Base-by-base conservation (phyloP, 768 basidiomycete species). In the Pholiota molesta region DNA sequence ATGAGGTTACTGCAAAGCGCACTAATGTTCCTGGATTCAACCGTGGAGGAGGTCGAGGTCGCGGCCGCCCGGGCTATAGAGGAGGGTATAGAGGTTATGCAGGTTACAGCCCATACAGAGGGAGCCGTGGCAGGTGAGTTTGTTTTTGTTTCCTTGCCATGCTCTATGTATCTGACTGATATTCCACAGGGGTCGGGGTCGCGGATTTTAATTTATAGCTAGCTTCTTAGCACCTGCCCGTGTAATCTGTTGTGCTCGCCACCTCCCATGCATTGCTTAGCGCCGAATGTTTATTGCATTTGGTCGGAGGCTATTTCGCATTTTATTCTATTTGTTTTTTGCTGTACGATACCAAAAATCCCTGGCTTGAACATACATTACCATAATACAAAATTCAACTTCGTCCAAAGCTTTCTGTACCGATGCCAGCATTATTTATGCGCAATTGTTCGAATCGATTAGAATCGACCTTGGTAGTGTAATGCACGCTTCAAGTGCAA, bases 1-100 rank as follows among this genome's bases (percentile, higher is more conserved):
- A 55, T 2, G 45, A 98, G 96, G 97, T 99, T 49, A 95, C 92
- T 40, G 82, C 94, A 26, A 99, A 99, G 74, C 86, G 97, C 63
- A 99, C 97, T 42, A 99, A 99, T 75, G 75, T 99, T 57, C 97
- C 96, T 19, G 95, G 95, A 1, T 95, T 93, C 77, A 91, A 86
- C 67, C 87, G 91, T 61, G 92, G 94, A 16, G 80, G 93, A 19
- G 90, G 94, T 14, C 80, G 94, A 23, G 90, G 94, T 14, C 80
- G 95, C 55, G 91, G 85, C 61, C 72, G 84, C 49, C 83, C 86
- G 29, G 82, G 86, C 35, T 78, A 76, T 64, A 74, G 81, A 66
- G 78, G 81, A 62, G 78, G 80, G 26, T 64, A 77, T 62, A 73
- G 81, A 65, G 78, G 80, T 26, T 63, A 78, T 61, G 72, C 73